phyloP scores from a whole-genome alignment of 2,329 filamentous ascomycete genomes.

The Fusarium liriodendri region DNA sequence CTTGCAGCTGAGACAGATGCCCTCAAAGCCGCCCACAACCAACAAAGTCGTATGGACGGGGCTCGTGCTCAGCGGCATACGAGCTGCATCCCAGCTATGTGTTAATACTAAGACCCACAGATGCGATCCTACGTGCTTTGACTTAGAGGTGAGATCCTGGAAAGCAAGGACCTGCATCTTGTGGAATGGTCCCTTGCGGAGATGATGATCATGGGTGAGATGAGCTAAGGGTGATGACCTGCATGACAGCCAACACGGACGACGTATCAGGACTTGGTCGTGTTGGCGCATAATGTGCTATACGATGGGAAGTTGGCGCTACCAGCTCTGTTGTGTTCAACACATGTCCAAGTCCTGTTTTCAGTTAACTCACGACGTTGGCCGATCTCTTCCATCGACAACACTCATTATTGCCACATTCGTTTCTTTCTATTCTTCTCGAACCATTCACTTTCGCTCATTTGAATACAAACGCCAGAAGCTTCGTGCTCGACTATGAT shows the following conservation, averaged over 20 bases:
- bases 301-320: not conserved
- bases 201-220: not conserved
- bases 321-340: not conserved
- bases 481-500: not conserved
- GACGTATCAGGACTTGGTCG: not conserved
- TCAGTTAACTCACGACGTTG: not conserved
- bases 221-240: not conserved
- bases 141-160: not conserved
- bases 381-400: not conserved
- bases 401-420: not conserved
- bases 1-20: not conserved
- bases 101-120: not conserved
- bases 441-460: not conserved
- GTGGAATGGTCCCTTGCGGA: not conserved
- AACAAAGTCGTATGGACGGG: not conserved
- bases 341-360: not conserved
- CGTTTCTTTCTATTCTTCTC: not conserved
- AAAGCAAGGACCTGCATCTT: not conserved
- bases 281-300: not conserved
- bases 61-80: not conserved
- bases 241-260: not conserved
- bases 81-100: not conserved
- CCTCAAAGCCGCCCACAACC: not conserved
- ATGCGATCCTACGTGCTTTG: not conserved
- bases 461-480: not conserved